A percentile compares a stretch with the other conserved stretches of the same genome.
Conservation (phyloP, 1,139 yeast species). For the Yamadazyma aaseri region DNA sequence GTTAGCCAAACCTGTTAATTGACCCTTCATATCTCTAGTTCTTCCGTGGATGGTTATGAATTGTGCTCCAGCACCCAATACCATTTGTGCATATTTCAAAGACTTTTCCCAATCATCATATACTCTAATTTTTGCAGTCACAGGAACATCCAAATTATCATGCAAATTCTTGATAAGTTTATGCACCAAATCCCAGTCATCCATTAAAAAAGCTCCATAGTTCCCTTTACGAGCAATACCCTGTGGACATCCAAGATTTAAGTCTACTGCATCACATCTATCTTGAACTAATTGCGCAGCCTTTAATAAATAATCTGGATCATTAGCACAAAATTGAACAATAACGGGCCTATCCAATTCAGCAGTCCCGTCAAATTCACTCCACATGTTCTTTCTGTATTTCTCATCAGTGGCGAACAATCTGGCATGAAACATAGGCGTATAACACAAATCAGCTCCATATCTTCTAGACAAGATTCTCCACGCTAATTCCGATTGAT, state of each 20-base stretch:
- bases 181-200: slow-evolving; percentile 87
- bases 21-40: slow-evolving; percentile 97
- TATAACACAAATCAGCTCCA: slow-evolving; percentile 92
- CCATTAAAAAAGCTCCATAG: slow-evolving; percentile 95
- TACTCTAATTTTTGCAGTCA: slow-evolving; percentile 93
- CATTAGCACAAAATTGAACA: slow-evolving; percentile 96
- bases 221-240: slow-evolving; percentile 94
- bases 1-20: slow-evolving; percentile 90
- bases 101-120: slow-evolving; percentile 85
- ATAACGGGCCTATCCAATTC: slow-evolving; percentile 74
- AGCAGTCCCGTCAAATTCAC: slow-evolving; percentile 69
- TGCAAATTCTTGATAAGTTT: slow-evolving; percentile 72
- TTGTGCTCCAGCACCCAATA: slow-evolving; percentile 93
- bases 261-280: slow-evolving; percentile 92
- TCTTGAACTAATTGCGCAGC: slow-evolving; percentile 83
- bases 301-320: slow-evolving; percentile 74
- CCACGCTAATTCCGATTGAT: slow-evolving; percentile 96
- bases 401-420: slow-evolving; percentile 82
- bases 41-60: slow-evolving; percentile 94
- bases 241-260: slow-evolving; percentile 96
- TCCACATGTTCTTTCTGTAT: slow-evolving; percentile 77
- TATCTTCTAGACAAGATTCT: slow-evolving; percentile 78
- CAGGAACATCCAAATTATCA: slow-evolving; percentile 74
- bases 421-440: slow-evolving; percentile 96
- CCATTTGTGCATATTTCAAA: slow-evolving; percentile 84